Conservation (phyloP, 129 eudicot genomes). For the Logfia minima region DNA sequence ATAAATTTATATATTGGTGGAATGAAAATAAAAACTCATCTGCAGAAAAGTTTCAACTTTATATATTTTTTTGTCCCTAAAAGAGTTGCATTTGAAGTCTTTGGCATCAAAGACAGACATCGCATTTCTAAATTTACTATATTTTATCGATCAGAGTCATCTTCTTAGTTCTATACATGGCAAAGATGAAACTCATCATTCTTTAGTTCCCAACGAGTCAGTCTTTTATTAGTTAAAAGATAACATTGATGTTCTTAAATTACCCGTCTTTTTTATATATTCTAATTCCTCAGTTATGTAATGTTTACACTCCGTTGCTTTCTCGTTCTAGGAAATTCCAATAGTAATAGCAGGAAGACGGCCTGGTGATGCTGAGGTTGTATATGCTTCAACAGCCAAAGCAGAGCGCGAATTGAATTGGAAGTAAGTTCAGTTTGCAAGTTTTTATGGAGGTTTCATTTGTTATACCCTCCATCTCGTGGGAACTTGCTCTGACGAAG, state of each 20-base stretch:
- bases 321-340: slow-evolving; percentile 68
- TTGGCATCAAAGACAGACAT: neutral
- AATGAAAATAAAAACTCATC: neutral
- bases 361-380: slow-evolving; percentile 93
- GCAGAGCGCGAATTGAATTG: slow-evolving; percentile 84
- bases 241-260: neutral
- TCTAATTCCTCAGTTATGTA: slow-evolving; percentile 1
- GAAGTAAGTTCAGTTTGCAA: slow-evolving; percentile 61
- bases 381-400: slow-evolving; percentile 76
- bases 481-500: neutral
- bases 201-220: neutral
- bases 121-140: neutral
- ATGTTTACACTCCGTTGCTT: neutral
- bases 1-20: neutral
- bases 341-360: slow-evolving; percentile 69
- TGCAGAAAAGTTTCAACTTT: neutral
- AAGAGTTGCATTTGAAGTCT: neutral
- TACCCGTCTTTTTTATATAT: neutral
- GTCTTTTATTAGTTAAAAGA: neutral
- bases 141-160: neutral
- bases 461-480: neutral
- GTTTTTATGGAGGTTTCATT: neutral
- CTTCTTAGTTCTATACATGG: neutral
- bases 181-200: neutral
- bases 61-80: neutral